Evolutionary conservation across 257 asterid genomes (phyloP), one percentile per base, ranked within the genome.

Genomic region (Capsicum chinense): DNA sequence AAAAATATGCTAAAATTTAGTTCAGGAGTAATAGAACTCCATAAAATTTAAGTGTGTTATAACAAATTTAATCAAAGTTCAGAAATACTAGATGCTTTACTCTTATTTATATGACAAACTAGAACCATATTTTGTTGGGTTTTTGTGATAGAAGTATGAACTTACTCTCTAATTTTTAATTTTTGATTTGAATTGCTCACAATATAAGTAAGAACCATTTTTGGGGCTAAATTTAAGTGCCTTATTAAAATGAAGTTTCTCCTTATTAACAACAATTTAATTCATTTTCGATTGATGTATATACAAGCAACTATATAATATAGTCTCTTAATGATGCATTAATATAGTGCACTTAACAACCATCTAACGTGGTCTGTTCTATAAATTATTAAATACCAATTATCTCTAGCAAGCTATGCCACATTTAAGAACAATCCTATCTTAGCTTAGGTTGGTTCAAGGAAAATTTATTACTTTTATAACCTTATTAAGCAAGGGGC

Each of bases 341-440:
- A 74, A 74, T 73, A 19, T 21, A 52, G 47, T 19, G 60, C 9
- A 50, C 59, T 70, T 17, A 70, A 70, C 79, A 44, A 70, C 79
- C 79, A 71, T 68, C 78, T 19, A 50, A 52, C 4, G 9, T 50
- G 56, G 37, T 19, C 47, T 74, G 81, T 50, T 50, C 10, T 7
- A 44, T 50, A 50, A 48, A 74, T 74, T 50, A 74, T 6, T 19
- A 12, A 8, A 26, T 26, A 5, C 71, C 17, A 33, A 26, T 5
- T 64, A 9, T 44, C 59, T 12, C 37, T 50, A 11, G 17, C 57
- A 71, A n/a, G 57, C 3, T 5, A n/a, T n/a, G 79, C 17, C 17
- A 10, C 39, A 37, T 13, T 16, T 17, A 17, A 15, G 21, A 15
- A 58, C 26, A 58, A 16, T 58, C 26, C 21, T 58, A 69, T 19